Conservation (phyloP, 2,329 filamentous ascomycete genomes). For the Bipolaris cookei region DNA sequence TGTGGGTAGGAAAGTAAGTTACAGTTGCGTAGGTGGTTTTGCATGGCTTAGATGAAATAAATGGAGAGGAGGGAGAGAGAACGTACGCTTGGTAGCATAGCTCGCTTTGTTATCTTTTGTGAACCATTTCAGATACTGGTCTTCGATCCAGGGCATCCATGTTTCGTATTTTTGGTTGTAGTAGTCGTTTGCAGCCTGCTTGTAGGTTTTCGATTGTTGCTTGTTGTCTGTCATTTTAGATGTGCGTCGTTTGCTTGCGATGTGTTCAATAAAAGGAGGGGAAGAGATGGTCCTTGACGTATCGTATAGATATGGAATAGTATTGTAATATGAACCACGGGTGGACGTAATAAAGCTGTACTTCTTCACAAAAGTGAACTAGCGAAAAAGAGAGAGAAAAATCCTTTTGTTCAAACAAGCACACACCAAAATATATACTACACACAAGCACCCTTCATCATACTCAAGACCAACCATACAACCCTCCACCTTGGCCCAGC, state of each 20-base stretch:
- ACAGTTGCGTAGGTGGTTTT: too few relatives aligned
- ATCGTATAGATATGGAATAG: background rate
- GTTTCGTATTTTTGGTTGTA: conserved; percentile 76
- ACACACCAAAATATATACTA: background rate
- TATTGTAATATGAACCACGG: background rate
- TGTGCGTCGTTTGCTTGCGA: background rate
- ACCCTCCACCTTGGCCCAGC: background rate
- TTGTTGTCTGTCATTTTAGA: conserved; percentile 12
- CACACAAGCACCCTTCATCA: background rate
- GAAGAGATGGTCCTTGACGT: too few relatives aligned
- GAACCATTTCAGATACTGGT: conserved; percentile 74
- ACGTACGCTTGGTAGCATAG: conserved; percentile 70
- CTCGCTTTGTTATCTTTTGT: conserved; percentile 78
- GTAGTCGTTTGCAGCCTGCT: conserved; percentile 51
- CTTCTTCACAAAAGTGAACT: background rate
- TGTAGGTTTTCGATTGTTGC: conserved; percentile 36
- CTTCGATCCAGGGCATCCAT: conserved; percentile 80
- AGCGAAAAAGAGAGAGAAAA: background rate
- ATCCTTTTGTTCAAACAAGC: background rate
- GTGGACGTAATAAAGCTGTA: background rate
- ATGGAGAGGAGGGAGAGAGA: background rate
- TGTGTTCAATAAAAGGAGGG: background rate
- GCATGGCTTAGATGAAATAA: background rate
- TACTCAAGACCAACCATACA: background rate
- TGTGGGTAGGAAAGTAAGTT: conserved; percentile 45